These are phyloP conservation scores for Morella rubra DNA, from an alignment of 306 rosid genomes.

Conservation along the genomic window DNA sequence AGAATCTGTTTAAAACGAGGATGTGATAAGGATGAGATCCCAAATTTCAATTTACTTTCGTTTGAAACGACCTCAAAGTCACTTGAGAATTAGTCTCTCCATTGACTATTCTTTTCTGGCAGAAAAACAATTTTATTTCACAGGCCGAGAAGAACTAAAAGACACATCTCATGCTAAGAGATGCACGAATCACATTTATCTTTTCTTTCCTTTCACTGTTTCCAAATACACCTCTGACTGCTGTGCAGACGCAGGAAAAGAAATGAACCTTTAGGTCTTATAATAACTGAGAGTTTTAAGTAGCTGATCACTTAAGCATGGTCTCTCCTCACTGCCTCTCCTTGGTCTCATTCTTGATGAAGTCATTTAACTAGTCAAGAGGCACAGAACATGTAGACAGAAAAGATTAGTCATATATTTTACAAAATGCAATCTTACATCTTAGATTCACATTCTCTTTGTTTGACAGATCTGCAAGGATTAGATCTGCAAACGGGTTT, in stretches of 20 bases:
- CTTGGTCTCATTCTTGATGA: not conserved
- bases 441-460: not conserved
- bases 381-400: not conserved
- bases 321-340: not conserved
- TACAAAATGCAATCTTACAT: not conserved
- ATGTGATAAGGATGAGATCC: too few species aligned
- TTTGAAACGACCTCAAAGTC: too few species aligned
- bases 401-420: slow-evolving; percentile 1
- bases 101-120: too few species aligned
- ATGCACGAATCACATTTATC: not conserved
- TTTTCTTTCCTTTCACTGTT: too few species aligned
- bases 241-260: not conserved
- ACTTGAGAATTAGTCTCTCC: too few species aligned
- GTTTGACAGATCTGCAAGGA: slow-evolving; percentile 6
- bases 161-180: not conserved
- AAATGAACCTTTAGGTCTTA: not conserved
- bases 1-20: too few species aligned
- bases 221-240: not conserved
- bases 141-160: not conserved
- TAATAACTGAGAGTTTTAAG: not conserved
- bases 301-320: not conserved
- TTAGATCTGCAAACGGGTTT: slow-evolving; percentile 26
- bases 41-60: too few species aligned
- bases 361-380: not conserved
- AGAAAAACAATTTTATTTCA: not conserved